Evolutionary conservation across 73 alveolate genomes (phyloP).

Genomic region (Effrenium voratum): DNA sequence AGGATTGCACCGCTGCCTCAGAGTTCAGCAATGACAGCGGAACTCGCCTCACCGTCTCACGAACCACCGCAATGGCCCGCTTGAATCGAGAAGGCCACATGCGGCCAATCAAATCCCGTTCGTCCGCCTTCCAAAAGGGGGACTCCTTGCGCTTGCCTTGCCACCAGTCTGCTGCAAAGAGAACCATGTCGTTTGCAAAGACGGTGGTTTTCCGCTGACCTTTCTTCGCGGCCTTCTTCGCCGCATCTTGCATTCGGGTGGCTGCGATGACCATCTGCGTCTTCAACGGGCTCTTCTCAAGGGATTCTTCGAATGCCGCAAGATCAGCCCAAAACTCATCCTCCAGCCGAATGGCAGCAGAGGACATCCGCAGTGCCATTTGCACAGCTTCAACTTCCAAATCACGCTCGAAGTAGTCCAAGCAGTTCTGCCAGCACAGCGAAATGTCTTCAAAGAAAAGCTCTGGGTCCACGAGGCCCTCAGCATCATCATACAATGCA

Average conservation of each 20-base stretch:
- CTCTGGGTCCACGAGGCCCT: slow-evolving; percentile 63
- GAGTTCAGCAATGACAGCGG: slow-evolving; percentile 54
- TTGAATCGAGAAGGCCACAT: slow-evolving; percentile 84
- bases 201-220: slow-evolving; percentile 60
- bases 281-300: slow-evolving; percentile 75
- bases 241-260: slow-evolving; percentile 39
- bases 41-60: slow-evolving; percentile 76
- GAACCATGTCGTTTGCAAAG: slow-evolving; percentile 71
- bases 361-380: slow-evolving; percentile 57
- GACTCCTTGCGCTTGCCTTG: slow-evolving; percentile 63
- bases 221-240: slow-evolving; percentile 38
- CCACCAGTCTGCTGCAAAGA: slow-evolving; percentile 84
- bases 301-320: slow-evolving; percentile 83
- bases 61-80: slow-evolving; percentile 80
- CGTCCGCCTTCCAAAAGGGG: slow-evolving; percentile 56
- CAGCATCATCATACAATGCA: slow-evolving; percentile 17
- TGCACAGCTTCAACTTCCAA: slow-evolving; percentile 53
- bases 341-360: slow-evolving; percentile 8
- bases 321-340: slow-evolving; percentile 73
- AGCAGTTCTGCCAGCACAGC: slow-evolving; percentile 79
- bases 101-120: slow-evolving; percentile 34
- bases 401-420: slow-evolving; percentile 40
- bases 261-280: slow-evolving; percentile 71
- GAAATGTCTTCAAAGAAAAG: slow-evolving; percentile 37
- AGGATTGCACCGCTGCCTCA: slow-evolving; percentile 71